Conservation (phyloP, 805 yeast species). For the Danielia oregonensis region DNA sequence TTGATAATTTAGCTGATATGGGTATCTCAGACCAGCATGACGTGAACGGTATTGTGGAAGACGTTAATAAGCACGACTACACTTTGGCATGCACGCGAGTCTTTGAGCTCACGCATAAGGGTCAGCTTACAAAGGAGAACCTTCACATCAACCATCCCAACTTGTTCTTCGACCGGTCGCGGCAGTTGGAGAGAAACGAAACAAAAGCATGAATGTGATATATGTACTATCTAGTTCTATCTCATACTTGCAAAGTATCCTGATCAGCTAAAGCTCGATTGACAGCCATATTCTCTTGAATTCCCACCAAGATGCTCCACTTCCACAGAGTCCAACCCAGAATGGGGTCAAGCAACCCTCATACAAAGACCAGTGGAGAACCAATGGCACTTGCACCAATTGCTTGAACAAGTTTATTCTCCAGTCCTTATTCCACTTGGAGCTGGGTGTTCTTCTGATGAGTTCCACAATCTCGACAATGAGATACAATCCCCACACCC, state of each 20-base stretch:
- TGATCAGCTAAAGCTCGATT: no score
- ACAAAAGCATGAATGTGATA: no score
- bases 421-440: conserved; percentile 36
- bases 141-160: conserved; percentile 81
- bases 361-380: conserved; percentile 41
- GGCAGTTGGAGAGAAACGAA: conserved; percentile 45
- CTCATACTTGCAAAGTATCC: no score
- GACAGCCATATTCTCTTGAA: conserved; percentile 35
- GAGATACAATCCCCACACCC: conserved; percentile 43
- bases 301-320: conserved; percentile 42
- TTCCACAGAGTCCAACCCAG: conserved; percentile 46
- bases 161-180: conserved; percentile 75
- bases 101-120: conserved; percentile 66
- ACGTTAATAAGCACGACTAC: conserved; percentile 65
- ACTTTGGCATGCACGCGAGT: conserved; percentile 89
- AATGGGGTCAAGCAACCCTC: conserved; percentile 44
- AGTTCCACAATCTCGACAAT: conserved; percentile 38
- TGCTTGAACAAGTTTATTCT: conserved; percentile 33
- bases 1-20: conserved; percentile 52
- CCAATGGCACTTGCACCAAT: conserved; percentile 39
- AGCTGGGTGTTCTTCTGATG: conserved; percentile 36
- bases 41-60: conserved; percentile 59
- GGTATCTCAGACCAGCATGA: conserved; percentile 60
- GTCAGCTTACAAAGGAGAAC: conserved; percentile 44
- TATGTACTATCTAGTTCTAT: no score